Percentiles rank a stretch among this genome's conserved stretches.
Evolutionary conservation across 2,329 filamentous ascomycete species (phyloP).

Genomic region (Bipolaris oryzae): DNA sequence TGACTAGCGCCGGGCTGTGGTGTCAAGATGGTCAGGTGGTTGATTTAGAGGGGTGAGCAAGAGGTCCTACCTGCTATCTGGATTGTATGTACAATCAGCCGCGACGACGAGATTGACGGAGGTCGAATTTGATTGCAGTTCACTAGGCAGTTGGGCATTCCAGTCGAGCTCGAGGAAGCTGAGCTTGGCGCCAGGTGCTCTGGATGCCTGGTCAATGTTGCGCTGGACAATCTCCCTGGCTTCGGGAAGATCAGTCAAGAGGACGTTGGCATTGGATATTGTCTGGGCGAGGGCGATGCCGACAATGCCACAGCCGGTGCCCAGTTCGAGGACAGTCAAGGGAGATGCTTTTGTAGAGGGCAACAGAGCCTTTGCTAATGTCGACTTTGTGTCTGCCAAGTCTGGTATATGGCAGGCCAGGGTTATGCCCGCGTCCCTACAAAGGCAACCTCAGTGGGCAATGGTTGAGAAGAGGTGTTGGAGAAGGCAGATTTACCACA

Average conservation of each 20-base stretch:
- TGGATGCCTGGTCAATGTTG: slow-evolving; percentile 58
- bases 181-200: slow-evolving; percentile 52
- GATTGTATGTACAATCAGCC: slow-evolving; percentile 76
- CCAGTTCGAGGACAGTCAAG: slow-evolving; percentile 65
- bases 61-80: slow-evolving; percentile 58
- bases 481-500: slow-evolving; percentile 60
- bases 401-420: slow-evolving; percentile 60
- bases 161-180: slow-evolving; percentile 66
- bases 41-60: not conserved
- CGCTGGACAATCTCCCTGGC: slow-evolving; percentile 64
- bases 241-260: slow-evolving; percentile 70
- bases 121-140: slow-evolving; percentile 3
- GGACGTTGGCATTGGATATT: slow-evolving; percentile 58
- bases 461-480: not conserved
- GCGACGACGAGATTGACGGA: slow-evolving; percentile 66
- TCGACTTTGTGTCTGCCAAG: slow-evolving; percentile 38
- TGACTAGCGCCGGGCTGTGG: slow-evolving; percentile 64
- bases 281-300: slow-evolving; percentile 66
- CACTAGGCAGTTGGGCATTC: slow-evolving; percentile 59
- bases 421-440: slow-evolving; percentile 65
- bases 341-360: not conserved
- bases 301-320: slow-evolving; percentile 70
- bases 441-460: slow-evolving; percentile 3
- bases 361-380: slow-evolving; percentile 6
- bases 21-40: not conserved